Evolutionary conservation across 2,329 filamentous ascomycete species (phyloP).

Genomic region (Sordariomycetes sp.): DNA sequence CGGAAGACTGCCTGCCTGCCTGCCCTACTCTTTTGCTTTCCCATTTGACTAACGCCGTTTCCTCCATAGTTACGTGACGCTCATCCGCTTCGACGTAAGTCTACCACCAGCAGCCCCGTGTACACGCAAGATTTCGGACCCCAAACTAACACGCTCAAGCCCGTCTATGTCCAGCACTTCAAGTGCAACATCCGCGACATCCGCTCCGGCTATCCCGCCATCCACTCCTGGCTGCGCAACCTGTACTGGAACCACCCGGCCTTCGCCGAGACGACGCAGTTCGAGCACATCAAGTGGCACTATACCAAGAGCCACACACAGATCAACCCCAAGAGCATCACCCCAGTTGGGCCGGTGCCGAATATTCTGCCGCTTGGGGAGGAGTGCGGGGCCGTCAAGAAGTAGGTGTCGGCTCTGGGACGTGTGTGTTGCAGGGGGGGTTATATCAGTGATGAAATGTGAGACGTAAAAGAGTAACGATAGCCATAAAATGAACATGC

Average conservation of each 20-base stretch:
- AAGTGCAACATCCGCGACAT: slow-evolving; percentile 82
- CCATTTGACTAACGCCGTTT: neutral
- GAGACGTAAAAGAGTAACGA: neutral
- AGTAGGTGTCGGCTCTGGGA: neutral
- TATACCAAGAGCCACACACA: slow-evolving; percentile 52
- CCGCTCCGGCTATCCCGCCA: slow-evolving; percentile 66
- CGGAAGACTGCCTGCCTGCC: neutral
- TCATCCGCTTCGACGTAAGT: slow-evolving; percentile 57
- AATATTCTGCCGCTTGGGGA: slow-evolving; percentile 69
- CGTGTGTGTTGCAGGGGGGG: neutral
- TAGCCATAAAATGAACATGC: too few species aligned
- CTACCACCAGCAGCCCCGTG: neutral
- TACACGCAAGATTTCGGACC: neutral
- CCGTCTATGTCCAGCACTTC: slow-evolving; percentile 80
- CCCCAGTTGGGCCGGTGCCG: slow-evolving; percentile 74
- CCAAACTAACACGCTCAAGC: slow-evolving; percentile 18
- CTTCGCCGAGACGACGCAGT: slow-evolving; percentile 76
- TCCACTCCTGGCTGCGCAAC: slow-evolving; percentile 73
- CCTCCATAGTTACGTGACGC: slow-evolving; percentile 47
- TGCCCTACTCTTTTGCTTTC: neutral
- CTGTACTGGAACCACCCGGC: slow-evolving; percentile 77
- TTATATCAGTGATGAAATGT: neutral
- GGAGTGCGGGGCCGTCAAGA: slow-evolving; percentile 55
- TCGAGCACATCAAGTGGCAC: slow-evolving; percentile 87
- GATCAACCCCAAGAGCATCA: slow-evolving; percentile 63